A percentile compares a stretch with the other conserved stretches of the same genome.
These are phyloP conservation scores for Phialocephala subalpina DNA, from an alignment of 2,329 filamentous ascomycete species.

Conservation along the genomic window DNA sequence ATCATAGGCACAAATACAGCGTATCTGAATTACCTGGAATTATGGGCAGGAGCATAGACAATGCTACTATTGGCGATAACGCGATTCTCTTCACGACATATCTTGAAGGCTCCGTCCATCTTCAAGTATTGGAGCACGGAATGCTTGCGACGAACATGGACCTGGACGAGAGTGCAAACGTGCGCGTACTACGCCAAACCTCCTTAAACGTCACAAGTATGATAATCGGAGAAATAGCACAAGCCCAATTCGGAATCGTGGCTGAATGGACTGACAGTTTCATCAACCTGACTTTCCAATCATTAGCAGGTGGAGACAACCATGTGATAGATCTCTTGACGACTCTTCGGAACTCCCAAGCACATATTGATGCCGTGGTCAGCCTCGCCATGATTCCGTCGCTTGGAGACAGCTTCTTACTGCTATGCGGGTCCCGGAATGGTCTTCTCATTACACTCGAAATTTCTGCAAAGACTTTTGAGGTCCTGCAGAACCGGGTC, in stretches of 20 bases:
- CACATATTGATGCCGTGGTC: conserved; percentile 34
- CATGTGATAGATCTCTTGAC: conserved; percentile 26
- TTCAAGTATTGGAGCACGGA: conserved; percentile 32
- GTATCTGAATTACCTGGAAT: conserved; percentile 1
- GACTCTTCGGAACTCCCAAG: neutral
- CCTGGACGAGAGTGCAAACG: conserved; percentile 16
- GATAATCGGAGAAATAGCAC: conserved; percentile 22
- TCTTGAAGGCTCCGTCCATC: conserved; percentile 24
- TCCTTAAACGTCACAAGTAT: conserved; percentile 32
- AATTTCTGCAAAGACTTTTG: conserved; percentile 25
- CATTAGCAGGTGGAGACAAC: conserved; percentile 18
- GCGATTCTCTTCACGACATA: conserved; percentile 37
- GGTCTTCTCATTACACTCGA: conserved; percentile 39
- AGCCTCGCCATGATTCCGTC: conserved; percentile 35
- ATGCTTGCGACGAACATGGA: conserved; percentile 21
- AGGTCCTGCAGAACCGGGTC: conserved; percentile 25
- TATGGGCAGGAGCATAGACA: conserved; percentile 28
- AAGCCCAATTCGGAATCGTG: conserved; percentile 29
- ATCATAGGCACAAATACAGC: neutral
- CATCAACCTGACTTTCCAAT: conserved; percentile 32
- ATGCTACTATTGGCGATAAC: conserved; percentile 35
- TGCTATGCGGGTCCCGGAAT: conserved; percentile 43
- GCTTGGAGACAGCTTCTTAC: conserved; percentile 22
- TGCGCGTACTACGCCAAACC: conserved; percentile 30
- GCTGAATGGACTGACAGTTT: conserved; percentile 29